Base-by-base conservation (phyloP, 306 rosid species). In the Echinosophora koreensis region DNA sequence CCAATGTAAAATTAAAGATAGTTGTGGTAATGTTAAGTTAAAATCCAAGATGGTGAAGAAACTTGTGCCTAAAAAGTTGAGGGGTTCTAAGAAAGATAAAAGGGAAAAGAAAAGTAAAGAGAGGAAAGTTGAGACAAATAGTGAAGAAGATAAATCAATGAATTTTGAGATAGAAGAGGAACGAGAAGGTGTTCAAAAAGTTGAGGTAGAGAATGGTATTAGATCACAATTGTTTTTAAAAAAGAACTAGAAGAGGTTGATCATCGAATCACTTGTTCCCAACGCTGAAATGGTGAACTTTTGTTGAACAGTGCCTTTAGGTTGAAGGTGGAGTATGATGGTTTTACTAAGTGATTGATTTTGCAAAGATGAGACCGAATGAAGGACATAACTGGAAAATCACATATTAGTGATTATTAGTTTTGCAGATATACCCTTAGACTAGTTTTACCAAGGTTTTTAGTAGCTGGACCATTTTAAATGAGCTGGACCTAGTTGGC, bases 1-100 rank as follows among this genome's bases (percentile, higher is more conserved):
- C 28, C 32, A 38, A 16, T 3, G 42, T 73, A 84, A 83, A 60
- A 73, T 41, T 16, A 63, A 51, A 58, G 41, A 82, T 17, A 82
- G 78, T 46, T 64, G 81, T 7, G 84, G 78, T 2, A 85, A 77
- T 2, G 65, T 80, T 30, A 87, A 73, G 41, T 44, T 86, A 4
- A 88, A 69, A 73, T 80, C 91, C 4, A 89, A 82, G 81, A 68
- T 91, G 57, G 84, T 87, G 49, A 91, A 85, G 85, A 90, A 81
- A 41, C 58, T 94, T 15, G 75, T 91, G 68, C 83, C 88, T 8
- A 89, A 83, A 76, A 94, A 85, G 76, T 77, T 90, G 54, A 86
- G 94, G 46, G 11, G 60, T 3, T 83, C 74, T 11, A 84, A 50
- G 60, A 82, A 37, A 47, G 85, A 70, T 68, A 83, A 35, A 51